These are phyloP conservation scores for Remersonia thermophila DNA, from an alignment of 2,329 filamentous ascomycete species.

Conservation along the genomic window DNA sequence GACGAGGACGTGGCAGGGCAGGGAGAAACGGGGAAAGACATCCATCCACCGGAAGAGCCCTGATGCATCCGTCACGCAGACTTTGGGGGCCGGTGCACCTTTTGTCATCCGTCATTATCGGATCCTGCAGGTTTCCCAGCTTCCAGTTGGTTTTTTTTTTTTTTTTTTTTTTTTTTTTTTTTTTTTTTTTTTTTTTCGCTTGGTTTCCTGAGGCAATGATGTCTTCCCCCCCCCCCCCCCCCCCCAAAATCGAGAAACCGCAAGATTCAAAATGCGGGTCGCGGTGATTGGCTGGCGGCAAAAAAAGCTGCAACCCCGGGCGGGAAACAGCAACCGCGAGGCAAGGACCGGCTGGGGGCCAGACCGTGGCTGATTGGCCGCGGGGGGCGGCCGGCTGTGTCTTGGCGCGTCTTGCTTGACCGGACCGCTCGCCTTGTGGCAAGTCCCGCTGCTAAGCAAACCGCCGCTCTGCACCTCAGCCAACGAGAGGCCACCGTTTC, in stretches of 20 bases:
- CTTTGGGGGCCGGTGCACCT: too few species aligned
- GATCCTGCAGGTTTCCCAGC: too few species aligned
- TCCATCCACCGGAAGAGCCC: too few species aligned
- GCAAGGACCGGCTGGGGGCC: not conserved
- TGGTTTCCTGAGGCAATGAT: not conserved
- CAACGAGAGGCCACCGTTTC: conserved; percentile 4
- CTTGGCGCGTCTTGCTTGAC: not conserved
- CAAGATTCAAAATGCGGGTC: not conserved
- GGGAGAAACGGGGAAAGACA: too few species aligned
- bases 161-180: too few species aligned
- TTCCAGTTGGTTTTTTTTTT: too few species aligned
- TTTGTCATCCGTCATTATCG: too few species aligned
- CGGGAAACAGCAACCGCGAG: conserved; percentile 6
- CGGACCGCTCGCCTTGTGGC: conserved; percentile 16
- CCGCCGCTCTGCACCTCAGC: not conserved
- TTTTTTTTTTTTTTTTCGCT: too few species aligned
- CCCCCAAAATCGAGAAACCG: too few species aligned
- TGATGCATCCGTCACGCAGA: too few species aligned
- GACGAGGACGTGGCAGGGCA: too few species aligned
- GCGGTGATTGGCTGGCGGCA: conserved; percentile 3
- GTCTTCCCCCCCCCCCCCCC: too few species aligned
- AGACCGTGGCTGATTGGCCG: conserved; percentile 3
- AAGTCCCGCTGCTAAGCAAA: conserved; percentile 7
- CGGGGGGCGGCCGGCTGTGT: not conserved
- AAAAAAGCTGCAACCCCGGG: not conserved